Evolutionary conservation across 2,329 filamentous ascomycete species (phyloP).

Genomic region (Paecilomyces sp.): DNA sequence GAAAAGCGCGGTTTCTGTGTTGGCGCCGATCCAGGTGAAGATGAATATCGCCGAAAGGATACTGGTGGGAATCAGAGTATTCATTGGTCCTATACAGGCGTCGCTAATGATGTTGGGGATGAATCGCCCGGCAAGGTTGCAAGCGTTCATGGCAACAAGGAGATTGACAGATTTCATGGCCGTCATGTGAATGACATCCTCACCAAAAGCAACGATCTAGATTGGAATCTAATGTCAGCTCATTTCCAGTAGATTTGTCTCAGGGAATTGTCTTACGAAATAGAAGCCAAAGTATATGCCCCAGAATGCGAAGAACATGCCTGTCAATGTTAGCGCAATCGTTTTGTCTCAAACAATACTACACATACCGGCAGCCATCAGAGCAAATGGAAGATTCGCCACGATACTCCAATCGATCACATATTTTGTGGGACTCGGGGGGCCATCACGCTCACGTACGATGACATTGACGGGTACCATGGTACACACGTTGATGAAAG

Average conservation of each 20-base stretch:
- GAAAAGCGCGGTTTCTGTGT: slow-evolving; percentile 10
- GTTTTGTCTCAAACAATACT: neutral
- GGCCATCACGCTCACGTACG: neutral
- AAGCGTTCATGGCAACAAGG: slow-evolving; percentile 22
- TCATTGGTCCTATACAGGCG: slow-evolving; percentile 23
- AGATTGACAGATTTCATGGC: slow-evolving; percentile 16
- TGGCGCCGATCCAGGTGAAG: slow-evolving; percentile 43
- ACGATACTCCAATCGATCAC: neutral
- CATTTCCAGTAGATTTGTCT: neutral
- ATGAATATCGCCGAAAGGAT: slow-evolving; percentile 44
- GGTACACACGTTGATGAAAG: neutral
- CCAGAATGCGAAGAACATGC: slow-evolving; percentile 22
- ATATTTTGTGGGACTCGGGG: neutral
- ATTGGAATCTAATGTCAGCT: neutral
- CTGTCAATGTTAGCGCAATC: neutral
- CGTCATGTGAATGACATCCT: slow-evolving; percentile 16
- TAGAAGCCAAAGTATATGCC: slow-evolving; percentile 26
- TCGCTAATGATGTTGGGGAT: slow-evolving; percentile 22
- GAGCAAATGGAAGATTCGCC: neutral
- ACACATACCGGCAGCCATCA: slow-evolving; percentile 10
- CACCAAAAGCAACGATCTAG: slow-evolving; percentile 20
- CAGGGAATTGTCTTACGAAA: slow-evolving; percentile 9
- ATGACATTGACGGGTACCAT: neutral
- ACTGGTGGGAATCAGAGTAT: slow-evolving; percentile 25
- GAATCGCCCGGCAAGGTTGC: slow-evolving; percentile 23